Evolutionary conservation across 495 filamentous ascomycete species (phyloP).

Genomic region (Sabuloglossum arenarium): DNA sequence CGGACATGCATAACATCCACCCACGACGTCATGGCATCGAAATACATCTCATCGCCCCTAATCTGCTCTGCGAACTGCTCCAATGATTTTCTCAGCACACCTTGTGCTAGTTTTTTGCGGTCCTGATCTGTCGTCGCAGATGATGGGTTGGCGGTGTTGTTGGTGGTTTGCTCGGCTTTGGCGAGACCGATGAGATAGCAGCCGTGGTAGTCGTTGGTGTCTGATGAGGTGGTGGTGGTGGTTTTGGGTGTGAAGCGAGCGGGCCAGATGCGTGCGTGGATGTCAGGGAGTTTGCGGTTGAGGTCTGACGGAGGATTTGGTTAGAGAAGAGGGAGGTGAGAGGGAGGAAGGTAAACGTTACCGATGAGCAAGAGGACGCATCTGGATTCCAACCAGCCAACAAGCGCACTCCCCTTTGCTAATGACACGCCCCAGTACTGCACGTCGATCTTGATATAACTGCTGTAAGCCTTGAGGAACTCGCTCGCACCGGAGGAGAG

Average conservation of each 20-base stretch:
- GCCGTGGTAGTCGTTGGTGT: constrained; percentile 23
- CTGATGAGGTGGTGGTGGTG: constrained; percentile 8
- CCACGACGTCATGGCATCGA: constrained; percentile 26
- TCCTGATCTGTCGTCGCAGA: not conserved
- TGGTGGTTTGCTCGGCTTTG: constrained; percentile 4
- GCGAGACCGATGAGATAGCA: constrained; percentile 36
- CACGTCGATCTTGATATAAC: constrained; percentile 29
- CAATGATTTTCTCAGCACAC: constrained; percentile 20
- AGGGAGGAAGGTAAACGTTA: constrained; percentile 8
- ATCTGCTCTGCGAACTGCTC: constrained; percentile 26
- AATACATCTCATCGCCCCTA: constrained; percentile 24
- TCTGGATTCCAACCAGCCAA: constrained; percentile 34
- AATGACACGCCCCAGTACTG: constrained; percentile 32
- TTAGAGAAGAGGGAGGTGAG: not conserved
- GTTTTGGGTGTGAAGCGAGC: constrained; percentile 21
- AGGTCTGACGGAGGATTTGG: constrained; percentile 24
- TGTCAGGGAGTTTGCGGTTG: constrained; percentile 19
- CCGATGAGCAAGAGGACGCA: constrained; percentile 27
- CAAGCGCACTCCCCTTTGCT: constrained; percentile 22
- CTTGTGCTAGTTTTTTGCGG: constrained; percentile 13
- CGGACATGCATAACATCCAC: constrained; percentile 22
- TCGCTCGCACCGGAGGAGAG: constrained; percentile 11
- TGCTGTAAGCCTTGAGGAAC: constrained; percentile 24
- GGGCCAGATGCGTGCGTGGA: constrained; percentile 35
- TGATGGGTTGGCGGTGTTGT: not conserved